phyloP scores from a whole-genome alignment of 495 filamentous ascomycete genomes.

The Melanomma pulvis-pyrius region DNA sequence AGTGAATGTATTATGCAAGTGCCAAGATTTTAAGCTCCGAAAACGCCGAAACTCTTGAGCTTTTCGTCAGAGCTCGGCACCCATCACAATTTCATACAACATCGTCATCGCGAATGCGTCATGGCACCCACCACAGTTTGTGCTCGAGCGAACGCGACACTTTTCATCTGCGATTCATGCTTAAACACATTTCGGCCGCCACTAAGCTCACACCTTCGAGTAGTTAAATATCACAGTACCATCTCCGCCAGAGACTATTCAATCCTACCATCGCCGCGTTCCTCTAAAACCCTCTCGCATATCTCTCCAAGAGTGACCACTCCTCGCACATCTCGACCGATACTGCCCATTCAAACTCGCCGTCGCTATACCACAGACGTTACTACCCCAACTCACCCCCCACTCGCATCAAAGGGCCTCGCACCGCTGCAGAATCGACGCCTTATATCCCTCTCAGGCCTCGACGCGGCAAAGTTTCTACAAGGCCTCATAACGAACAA shows the following conservation, averaged over 20 bases:
- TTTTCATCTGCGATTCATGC: slow-evolving; percentile 19
- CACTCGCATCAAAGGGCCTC: slow-evolving; percentile 53
- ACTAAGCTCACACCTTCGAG: slow-evolving; percentile 21
- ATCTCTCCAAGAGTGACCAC: background rate
- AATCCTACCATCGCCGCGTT: background rate
- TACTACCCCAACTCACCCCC: slow-evolving; percentile 8
- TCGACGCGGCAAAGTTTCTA: slow-evolving; percentile 78
- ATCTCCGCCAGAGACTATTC: background rate
- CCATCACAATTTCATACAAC: background rate
- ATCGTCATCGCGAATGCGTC: background rate
- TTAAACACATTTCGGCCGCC: background rate
- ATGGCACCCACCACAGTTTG: background rate
- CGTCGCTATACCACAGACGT: slow-evolving; percentile 4
- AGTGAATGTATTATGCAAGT: too few relatives aligned
- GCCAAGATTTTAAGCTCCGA: slow-evolving; percentile 10
- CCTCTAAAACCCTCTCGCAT: background rate
- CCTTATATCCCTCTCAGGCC: slow-evolving; percentile 75
- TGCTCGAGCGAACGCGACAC: background rate
- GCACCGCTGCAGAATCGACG: slow-evolving; percentile 67
- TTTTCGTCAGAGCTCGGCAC: background rate
- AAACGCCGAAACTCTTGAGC: background rate
- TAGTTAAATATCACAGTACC: background rate
- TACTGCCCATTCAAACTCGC: background rate
- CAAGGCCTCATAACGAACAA: slow-evolving; percentile 85
- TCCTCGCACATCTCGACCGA: background rate